Evolutionary conservation across 352 stramenopile species (phyloP).

Genomic region (Phytophthora multivora): DNA sequence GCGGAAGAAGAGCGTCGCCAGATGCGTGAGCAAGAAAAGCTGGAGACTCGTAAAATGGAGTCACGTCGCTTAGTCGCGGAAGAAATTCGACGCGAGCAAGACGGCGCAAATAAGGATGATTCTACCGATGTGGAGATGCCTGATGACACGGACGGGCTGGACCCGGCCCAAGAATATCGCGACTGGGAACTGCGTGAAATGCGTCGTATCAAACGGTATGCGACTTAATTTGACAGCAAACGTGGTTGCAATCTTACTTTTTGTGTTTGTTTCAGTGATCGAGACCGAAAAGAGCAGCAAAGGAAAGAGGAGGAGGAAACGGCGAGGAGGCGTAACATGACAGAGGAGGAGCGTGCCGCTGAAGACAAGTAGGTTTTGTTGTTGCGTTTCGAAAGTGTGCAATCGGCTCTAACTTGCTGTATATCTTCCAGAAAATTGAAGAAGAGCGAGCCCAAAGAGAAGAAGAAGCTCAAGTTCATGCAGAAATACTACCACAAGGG

Average conservation of each 20-base stretch:
- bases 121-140: conserved; percentile 88
- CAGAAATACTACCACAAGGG: conserved; percentile 99
- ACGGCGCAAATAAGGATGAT: conserved; percentile 42
- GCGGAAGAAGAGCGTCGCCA: conserved; percentile 70
- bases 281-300: conserved; percentile 76
- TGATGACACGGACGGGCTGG: conserved; percentile 89
- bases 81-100: conserved; percentile 73
- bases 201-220: conserved; percentile 89
- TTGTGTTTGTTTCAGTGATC: conserved; percentile 56
- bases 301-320: conserved; percentile 91
- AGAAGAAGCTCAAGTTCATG: conserved; percentile 93
- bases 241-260: conserved; percentile 12
- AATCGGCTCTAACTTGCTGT: background rate
- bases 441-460: conserved; percentile 79
- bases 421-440: conserved; percentile 69
- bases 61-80: conserved; percentile 78
- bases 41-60: conserved; percentile 68
- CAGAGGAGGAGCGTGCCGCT: conserved; percentile 92
- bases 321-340: conserved; percentile 91
- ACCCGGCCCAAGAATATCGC: conserved; percentile 91
- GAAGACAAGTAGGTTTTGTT: conserved; percentile 86
- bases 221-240: background rate
- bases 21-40: conserved; percentile 61
- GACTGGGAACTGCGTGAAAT: conserved; percentile 96
- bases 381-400: background rate